A percentile compares a stretch with the other conserved stretches of the same genome.
These are phyloP conservation scores for Pholiota microspora DNA, from an alignment of 768 basidiomycete genomes.

Conservation along the genomic window DNA sequence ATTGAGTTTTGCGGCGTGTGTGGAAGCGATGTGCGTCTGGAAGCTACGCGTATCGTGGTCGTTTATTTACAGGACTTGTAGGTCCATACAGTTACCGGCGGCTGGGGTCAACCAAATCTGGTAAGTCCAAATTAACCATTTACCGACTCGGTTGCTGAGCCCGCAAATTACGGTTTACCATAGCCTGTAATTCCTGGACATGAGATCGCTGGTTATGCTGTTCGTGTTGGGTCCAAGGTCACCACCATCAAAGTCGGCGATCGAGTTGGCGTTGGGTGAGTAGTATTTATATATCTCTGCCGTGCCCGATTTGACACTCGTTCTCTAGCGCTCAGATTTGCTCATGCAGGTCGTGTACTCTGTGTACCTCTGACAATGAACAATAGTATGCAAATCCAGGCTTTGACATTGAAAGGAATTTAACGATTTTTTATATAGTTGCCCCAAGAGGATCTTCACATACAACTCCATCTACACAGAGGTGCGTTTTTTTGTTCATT, in stretches of 20 bases:
- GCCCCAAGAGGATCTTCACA: conserved; percentile 37
- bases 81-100: conserved; percentile 38
- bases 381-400: conserved; percentile 37
- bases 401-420: neutral
- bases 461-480: conserved; percentile 43
- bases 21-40: conserved; percentile 43
- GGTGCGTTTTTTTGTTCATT: conserved; percentile 14
- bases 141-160: neutral
- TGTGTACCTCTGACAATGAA: conserved; percentile 51
- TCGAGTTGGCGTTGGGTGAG: conserved; percentile 45
- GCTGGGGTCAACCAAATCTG: conserved; percentile 32
- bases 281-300: neutral
- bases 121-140: conserved; percentile 17
- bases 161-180: neutral
- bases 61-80: conserved; percentile 8
- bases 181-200: conserved; percentile 44
- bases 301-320: conserved; percentile 16
- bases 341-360: conserved; percentile 46
- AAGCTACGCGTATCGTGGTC: neutral
- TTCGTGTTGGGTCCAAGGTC: conserved; percentile 53
- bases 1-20: conserved; percentile 52
- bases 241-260: conserved; percentile 55
- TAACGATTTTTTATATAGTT: conserved; percentile 26
- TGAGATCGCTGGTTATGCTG: conserved; percentile 55
- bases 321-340: conserved; percentile 45